Evolutionary conservation across 2,329 filamentous ascomycete genomes (phyloP), one percentile per base, ranked within the genome.

Genomic region (Proliferodiscus dingleyae): DNA sequence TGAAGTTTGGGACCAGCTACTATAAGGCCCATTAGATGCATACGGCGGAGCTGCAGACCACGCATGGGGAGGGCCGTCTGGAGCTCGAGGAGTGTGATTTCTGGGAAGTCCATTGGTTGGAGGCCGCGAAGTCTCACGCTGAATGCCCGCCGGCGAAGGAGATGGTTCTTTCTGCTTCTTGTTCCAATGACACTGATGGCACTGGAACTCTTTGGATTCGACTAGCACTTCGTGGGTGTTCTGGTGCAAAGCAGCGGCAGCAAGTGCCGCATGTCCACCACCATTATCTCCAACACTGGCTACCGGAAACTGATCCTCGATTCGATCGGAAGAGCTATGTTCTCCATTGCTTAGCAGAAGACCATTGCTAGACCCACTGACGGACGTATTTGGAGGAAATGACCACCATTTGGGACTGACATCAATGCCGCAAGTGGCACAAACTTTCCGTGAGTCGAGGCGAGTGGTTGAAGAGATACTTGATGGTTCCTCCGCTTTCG

Each of bases 341-440:
- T 56, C 45, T 16, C 50, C 52, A 37, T 55, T 56, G 10, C 32
- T 23, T 36, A 9, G 26, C 19, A 41, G 11, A 40, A 44, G 36
- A 16, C 34, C 38, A 28, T 34, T 44, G 28, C 33, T 13, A 18
- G 37, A 21, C 26, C 42, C 23, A 33, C 19, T 22, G 6, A 32
- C 30, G 11, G 34, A 10, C 11, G 52, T 49, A 19, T n/a, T 10
- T 16, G 45, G 39, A 10, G 51, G 49, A 28, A 57, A 60, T 9
- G 58, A 56, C 75, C 84, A 85, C 85, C 85, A 89, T 59, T 77
- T 83, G 4, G 85, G 86, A 56, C 83, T 89, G 41, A 84, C 77
- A 60, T 89, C 83, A 46, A 85, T 75, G 28, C 75, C 75, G 56
- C 81, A 85, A 5, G 78, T 81, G 37, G 79, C 72, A 66, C 81